These are phyloP conservation scores for Fonsecaea erecta DNA, from an alignment of 2,329 filamentous ascomycete species.

Conservation along the genomic window DNA sequence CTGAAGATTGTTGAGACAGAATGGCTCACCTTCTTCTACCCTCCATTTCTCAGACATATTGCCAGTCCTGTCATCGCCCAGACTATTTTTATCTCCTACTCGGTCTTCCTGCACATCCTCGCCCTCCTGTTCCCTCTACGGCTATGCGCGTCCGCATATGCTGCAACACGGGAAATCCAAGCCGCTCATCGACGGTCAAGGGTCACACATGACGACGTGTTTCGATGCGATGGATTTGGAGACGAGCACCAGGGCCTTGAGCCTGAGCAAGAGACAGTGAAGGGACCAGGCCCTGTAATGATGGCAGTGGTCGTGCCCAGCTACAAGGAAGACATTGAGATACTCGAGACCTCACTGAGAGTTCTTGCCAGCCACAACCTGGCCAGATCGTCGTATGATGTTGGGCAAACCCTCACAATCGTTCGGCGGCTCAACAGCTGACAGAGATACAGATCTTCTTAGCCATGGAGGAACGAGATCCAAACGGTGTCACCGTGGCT, in stretches of 20 bases:
- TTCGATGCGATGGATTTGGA: conserved; percentile 57
- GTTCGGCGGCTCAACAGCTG: background rate
- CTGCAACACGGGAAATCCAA: conserved; percentile 40
- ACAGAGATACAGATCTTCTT: conserved; percentile 63
- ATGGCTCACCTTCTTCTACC: conserved; percentile 24
- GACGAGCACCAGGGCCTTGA: conserved; percentile 54
- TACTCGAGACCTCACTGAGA: conserved; percentile 69
- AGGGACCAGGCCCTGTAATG: conserved; percentile 47
- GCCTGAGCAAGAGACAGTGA: conserved; percentile 1
- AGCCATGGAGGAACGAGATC: conserved; percentile 73
- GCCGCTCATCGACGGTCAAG: conserved; percentile 27
- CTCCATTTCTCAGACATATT: conserved; percentile 24
- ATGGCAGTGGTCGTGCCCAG: conserved; percentile 74
- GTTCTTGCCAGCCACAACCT: conserved; percentile 70
- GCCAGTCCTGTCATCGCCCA: conserved; percentile 11
- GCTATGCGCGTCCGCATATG: conserved; percentile 55
- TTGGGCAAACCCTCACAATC: conserved; percentile 42
- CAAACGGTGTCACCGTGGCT: conserved; percentile 65
- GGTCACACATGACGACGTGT: conserved; percentile 14
- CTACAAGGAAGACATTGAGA: conserved; percentile 74
- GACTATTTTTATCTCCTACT: conserved; percentile 60
- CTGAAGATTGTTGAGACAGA: conserved; percentile 35
- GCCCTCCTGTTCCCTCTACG: conserved; percentile 63
- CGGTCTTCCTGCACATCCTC: conserved; percentile 66
- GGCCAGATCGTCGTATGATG: conserved; percentile 69